These are phyloP conservation scores for Aspergillus transmontanensis DNA, from an alignment of 2,329 filamentous ascomycete species.

Conservation along the genomic window DNA sequence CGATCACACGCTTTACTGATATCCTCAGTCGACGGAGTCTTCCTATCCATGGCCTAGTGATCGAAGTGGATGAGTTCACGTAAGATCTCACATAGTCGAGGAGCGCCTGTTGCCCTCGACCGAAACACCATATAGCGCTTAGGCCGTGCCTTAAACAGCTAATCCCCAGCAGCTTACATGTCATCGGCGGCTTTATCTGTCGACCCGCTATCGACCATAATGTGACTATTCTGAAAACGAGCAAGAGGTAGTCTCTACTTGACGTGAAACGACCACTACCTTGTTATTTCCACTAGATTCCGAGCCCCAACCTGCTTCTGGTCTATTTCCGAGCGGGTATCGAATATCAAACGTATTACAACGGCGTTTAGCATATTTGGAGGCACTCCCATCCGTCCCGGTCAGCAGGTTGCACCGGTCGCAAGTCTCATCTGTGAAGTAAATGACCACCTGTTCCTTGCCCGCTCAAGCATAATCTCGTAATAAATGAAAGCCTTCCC, in stretches of 20 bases:
- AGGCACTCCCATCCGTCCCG: background rate
- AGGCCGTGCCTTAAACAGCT: too few species aligned
- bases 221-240: background rate
- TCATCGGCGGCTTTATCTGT: background rate
- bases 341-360: accelerated
- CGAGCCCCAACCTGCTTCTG: background rate
- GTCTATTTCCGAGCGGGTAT: background rate
- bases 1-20: background rate
- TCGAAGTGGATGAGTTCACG: background rate
- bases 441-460: background rate
- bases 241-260: background rate
- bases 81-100: background rate
- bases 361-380: background rate
- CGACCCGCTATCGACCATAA: background rate
- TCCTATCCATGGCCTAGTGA: too few species aligned
- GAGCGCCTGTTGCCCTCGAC: background rate
- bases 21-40: background rate
- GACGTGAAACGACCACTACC: background rate
- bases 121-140: too few species aligned
- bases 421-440: background rate
- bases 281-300: background rate
- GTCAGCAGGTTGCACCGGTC: background rate
- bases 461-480: background rate
- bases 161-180: background rate
- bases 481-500: background rate